A percentile compares a stretch with the other conserved stretches of the same genome.
phyloP scores from a whole-genome alignment of 225 moss, liverwort and hornwort genomes.

The Sphagnum tenellum region DNA sequence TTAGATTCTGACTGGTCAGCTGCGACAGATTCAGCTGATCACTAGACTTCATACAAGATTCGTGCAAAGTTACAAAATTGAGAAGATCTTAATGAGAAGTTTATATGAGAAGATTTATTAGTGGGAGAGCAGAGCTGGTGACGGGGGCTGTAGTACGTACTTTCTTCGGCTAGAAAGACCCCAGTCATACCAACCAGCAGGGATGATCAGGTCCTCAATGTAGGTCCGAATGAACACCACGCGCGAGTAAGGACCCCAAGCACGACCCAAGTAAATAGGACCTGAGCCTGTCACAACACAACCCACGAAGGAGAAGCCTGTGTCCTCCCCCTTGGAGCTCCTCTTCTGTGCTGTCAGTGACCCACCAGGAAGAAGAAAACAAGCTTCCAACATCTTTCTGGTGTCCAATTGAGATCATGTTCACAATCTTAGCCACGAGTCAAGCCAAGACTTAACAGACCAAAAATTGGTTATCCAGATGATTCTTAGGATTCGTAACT shows the following conservation, averaged over 20 bases:
- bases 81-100: too few relatives aligned
- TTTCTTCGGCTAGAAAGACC: slow-evolving; percentile 34
- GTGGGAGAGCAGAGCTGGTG: too few relatives aligned
- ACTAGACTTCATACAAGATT: not conserved
- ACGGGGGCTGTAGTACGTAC: slow-evolving; percentile 10
- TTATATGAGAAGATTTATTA: too few relatives aligned
- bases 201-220: slow-evolving; percentile 47
- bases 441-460: too few relatives aligned
- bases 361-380: too few relatives aligned
- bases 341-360: slow-evolving; percentile 59
- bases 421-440: too few relatives aligned
- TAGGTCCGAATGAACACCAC: slow-evolving; percentile 51
- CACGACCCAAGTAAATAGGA: slow-evolving; percentile 44
- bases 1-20: not conserved
- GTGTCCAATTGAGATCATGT: too few relatives aligned
- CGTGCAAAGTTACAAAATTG: too few relatives aligned
- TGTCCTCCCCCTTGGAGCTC: slow-evolving; percentile 23
- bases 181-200: slow-evolving; percentile 59
- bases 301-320: slow-evolving; percentile 43
- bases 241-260: slow-evolving; percentile 62
- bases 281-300: slow-evolving; percentile 58
- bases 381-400: too few relatives aligned
- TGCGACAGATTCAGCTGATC: not conserved
- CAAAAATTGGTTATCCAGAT: too few relatives aligned
- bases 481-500: too few relatives aligned